Percentiles rank a stretch among this genome's conserved stretches.
These are phyloP conservation scores for Cryptococcus sp. DNA, from an alignment of 1,284 basidiomycete species.

Conservation along the genomic window DNA sequence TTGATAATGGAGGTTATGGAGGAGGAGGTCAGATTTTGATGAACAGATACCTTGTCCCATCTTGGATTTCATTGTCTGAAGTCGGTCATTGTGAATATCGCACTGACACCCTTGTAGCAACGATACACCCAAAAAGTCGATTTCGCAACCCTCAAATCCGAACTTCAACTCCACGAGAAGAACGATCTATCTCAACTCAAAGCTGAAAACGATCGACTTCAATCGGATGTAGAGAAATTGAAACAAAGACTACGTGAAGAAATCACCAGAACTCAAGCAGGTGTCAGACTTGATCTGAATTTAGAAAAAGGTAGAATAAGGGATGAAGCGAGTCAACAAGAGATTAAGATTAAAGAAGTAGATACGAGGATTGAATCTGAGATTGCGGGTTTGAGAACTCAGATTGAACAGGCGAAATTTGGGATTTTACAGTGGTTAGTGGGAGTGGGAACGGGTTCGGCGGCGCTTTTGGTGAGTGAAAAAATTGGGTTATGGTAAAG, in stretches of 20 bases:
- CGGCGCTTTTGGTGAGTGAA: constrained; percentile 40
- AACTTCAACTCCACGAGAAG: constrained; percentile 93
- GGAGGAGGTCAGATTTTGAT: too few relatives aligned
- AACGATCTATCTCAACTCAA: constrained; percentile 96
- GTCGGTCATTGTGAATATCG: not conserved
- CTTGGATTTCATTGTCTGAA: too few relatives aligned
- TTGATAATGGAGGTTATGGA: too few relatives aligned
- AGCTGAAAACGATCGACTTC: constrained; percentile 86
- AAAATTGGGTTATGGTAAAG: not conserved
- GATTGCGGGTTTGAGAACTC: constrained; percentile 82
- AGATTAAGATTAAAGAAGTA: constrained; percentile 96
- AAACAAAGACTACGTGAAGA: constrained; percentile 92
- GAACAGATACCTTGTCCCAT: too few relatives aligned
- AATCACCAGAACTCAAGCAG: constrained; percentile 85
- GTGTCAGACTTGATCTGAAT: constrained; percentile 91
- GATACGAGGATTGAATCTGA: constrained; percentile 97
- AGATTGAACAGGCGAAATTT: constrained; percentile 85
- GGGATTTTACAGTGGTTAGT: constrained; percentile 46
- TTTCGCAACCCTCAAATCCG: constrained; percentile 94
- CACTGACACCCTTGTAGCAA: constrained; percentile 58
- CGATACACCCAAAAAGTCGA: constrained; percentile 96
- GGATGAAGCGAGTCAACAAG: constrained; percentile 87
- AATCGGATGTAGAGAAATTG: constrained; percentile 89
- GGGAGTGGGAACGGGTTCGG: constrained; percentile 48
- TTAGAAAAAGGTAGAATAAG: constrained; percentile 92